Evolutionary conservation across 257 asterid species (phyloP).

Genomic region (Petrea volubilis): DNA sequence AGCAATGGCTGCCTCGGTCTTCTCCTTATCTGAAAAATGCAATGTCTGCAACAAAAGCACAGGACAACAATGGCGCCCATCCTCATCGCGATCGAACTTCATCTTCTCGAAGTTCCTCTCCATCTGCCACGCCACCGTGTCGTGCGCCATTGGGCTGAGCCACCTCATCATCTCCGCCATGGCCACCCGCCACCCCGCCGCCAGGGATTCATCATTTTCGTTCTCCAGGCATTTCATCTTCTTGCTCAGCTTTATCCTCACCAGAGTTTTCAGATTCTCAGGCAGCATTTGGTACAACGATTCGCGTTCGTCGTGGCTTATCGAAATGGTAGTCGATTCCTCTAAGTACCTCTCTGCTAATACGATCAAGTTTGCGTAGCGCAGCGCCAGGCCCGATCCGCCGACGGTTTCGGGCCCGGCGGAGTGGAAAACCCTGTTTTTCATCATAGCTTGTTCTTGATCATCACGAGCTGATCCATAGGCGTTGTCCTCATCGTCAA

Average conservation of each 20-base stretch:
- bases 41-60: constrained; percentile 64
- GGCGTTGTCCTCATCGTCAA: constrained; percentile 28
- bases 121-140: constrained; percentile 72
- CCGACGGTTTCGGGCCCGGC: constrained; percentile 76
- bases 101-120: constrained; percentile 71
- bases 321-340: constrained; percentile 31
- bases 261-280: constrained; percentile 52
- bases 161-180: constrained; percentile 68
- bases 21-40: constrained; percentile 81
- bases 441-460: background rate
- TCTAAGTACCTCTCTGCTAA: constrained; percentile 48
- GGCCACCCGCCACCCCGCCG: constrained; percentile 81
- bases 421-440: constrained; percentile 51
- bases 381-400: constrained; percentile 73
- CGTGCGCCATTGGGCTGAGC: constrained; percentile 79
- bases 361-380: constrained; percentile 67
- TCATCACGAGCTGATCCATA: background rate
- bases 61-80: constrained; percentile 7
- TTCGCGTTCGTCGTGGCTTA: constrained; percentile 43
- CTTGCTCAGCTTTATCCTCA: constrained; percentile 66
- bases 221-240: constrained; percentile 43
- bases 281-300: constrained; percentile 74
- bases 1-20: constrained; percentile 87
- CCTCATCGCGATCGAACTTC: constrained; percentile 46
- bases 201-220: constrained; percentile 51